Percentiles rank a stretch among this genome's conserved stretches.
Conservation (phyloP, 208 protist species). For the Kentomonas sorsogonicus region DNA sequence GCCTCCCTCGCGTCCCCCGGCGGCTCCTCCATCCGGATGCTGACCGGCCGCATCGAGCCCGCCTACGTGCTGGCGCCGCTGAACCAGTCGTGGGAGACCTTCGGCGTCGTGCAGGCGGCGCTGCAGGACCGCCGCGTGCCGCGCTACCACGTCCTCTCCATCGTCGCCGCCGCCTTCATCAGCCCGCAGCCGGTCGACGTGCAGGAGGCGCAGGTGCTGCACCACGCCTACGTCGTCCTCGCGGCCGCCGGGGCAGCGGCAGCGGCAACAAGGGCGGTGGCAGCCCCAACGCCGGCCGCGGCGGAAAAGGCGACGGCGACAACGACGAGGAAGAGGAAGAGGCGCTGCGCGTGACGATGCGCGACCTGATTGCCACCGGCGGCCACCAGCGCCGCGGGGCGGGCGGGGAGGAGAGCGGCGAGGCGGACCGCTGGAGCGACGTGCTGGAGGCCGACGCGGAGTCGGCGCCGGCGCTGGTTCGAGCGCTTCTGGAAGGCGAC, state of each 20-base stretch:
- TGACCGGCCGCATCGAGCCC: slow-evolving; percentile 47
- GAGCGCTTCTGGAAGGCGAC: slow-evolving; percentile 1
- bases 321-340: neutral
- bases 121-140: slow-evolving; percentile 8
- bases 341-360: neutral
- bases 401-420: neutral
- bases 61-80: slow-evolving; percentile 55
- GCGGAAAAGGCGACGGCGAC: slow-evolving; percentile 1
- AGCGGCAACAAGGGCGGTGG: neutral
- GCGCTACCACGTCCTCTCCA: slow-evolving; percentile 21
- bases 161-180: slow-evolving; percentile 49
- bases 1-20: neutral
- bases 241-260: too few relatives aligned
- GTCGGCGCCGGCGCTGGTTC: neutral
- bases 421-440: neutral
- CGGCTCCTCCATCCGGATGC: slow-evolving; percentile 11
- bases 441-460: neutral
- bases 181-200: slow-evolving; percentile 31
- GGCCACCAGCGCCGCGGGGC: neutral
- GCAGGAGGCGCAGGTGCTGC: slow-evolving; percentile 28
- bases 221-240: slow-evolving; percentile 19
- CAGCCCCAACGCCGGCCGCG: neutral
- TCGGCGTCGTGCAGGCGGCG: slow-evolving; percentile 49
- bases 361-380: neutral
- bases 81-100: slow-evolving; percentile 63